phyloP scores from a whole-genome alignment of 768 basidiomycete genomes.

The Mrakia frigida region DNA sequence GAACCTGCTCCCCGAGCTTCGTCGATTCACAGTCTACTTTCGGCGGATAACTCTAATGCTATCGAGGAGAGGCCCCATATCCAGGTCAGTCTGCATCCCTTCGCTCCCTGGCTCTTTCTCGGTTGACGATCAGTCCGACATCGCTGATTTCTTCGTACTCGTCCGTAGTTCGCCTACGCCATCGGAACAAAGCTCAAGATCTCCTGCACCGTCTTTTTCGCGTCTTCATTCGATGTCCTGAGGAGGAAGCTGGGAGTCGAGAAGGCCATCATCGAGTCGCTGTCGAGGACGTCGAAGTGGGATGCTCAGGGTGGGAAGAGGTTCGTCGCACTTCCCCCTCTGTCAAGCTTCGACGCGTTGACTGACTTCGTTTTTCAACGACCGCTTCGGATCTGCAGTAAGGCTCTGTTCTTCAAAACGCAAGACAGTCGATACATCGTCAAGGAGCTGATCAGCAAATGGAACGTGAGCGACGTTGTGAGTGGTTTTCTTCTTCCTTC shows the following conservation, averaged over 20 bases:
- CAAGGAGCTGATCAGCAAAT: constrained; percentile 73
- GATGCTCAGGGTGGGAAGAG: constrained; percentile 68
- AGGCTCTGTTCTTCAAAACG: constrained; percentile 76
- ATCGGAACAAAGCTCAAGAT: constrained; percentile 67
- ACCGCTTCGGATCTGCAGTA: constrained; percentile 36
- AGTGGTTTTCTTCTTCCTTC: background rate
- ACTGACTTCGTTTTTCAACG: background rate
- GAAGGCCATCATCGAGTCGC: constrained; percentile 56
- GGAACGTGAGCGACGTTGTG: constrained; percentile 16
- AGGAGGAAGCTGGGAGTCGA: constrained; percentile 64
- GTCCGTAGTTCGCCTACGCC: constrained; percentile 54
- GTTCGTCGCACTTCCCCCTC: constrained; percentile 37
- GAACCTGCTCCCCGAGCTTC: constrained; percentile 49
- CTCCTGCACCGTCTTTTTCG: constrained; percentile 76
- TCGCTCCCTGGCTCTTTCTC: background rate
- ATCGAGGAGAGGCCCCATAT: constrained; percentile 74
- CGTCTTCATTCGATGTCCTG: constrained; percentile 68
- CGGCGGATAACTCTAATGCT: constrained; percentile 43
- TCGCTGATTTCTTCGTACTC: background rate
- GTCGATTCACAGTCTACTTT: constrained; percentile 15
- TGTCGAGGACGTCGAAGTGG: constrained; percentile 62
- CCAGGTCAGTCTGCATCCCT: constrained; percentile 50
- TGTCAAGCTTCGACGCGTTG: no score
- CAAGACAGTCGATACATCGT: constrained; percentile 70
- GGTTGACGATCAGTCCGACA: background rate